Conservation (phyloP, 164 flowering plant species). For the Chloranthus sessilifolius region DNA sequence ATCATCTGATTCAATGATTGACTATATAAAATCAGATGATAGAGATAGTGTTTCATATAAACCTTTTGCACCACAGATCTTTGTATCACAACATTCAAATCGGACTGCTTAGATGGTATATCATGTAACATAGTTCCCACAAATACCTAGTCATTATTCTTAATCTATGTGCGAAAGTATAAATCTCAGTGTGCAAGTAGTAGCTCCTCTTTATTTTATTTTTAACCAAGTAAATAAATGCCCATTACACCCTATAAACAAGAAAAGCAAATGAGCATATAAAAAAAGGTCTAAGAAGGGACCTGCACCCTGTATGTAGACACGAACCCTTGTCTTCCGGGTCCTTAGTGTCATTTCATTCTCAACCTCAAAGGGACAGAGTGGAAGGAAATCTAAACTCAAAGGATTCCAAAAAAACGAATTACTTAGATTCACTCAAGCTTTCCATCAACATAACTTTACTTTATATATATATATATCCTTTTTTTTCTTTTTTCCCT, state of each 20-base stretch:
- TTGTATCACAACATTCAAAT: too few relatives aligned
- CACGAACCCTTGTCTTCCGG: conserved; percentile 71
- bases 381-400: conserved; percentile 28
- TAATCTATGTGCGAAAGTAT: too few relatives aligned
- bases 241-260: neutral
- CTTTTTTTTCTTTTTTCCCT: neutral
- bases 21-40: too few relatives aligned
- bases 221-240: neutral
- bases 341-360: conserved; percentile 29
- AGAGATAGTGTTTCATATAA: too few relatives aligned
- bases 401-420: conserved; percentile 6
- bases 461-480: too few relatives aligned
- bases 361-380: conserved; percentile 31
- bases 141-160: too few relatives aligned
- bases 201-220: too few relatives aligned
- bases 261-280: neutral
- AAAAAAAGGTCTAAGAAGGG: neutral
- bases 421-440: neutral
- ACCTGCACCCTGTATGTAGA: conserved; percentile 51
- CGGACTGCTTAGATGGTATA: too few relatives aligned
- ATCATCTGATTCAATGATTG: too few relatives aligned
- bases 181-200: too few relatives aligned
- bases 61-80: too few relatives aligned
- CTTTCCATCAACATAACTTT: neutral
- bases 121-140: too few relatives aligned